These are phyloP conservation scores for Aspergillus alliaceus DNA, from an alignment of 2,329 filamentous ascomycete genomes.

Conservation along the genomic window DNA sequence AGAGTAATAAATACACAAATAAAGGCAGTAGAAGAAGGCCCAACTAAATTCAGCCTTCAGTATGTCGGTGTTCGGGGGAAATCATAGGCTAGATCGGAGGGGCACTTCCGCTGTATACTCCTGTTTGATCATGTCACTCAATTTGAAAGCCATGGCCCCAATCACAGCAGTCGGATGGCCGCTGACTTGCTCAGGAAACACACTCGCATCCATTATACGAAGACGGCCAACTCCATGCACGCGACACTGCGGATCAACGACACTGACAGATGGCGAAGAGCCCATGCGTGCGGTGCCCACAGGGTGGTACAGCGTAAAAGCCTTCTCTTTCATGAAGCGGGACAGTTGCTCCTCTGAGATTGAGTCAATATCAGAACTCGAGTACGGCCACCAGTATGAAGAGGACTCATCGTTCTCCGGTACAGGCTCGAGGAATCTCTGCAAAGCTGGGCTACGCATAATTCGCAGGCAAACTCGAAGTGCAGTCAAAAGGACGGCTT, in stretches of 20 bases:
- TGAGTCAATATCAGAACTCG: conserved; percentile 17
- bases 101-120: not conserved
- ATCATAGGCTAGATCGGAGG: not conserved
- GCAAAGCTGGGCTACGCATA: conserved; percentile 12
- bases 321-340: conserved; percentile 20
- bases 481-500: conserved; percentile 14
- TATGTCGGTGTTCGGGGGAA: too few species aligned
- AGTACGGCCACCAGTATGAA: conserved; percentile 22
- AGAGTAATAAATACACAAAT: too few species aligned
- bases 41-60: too few species aligned
- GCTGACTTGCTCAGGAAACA: conserved; percentile 23
- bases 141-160: not conserved
- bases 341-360: conserved; percentile 20
- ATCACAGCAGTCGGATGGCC: conserved; percentile 14
- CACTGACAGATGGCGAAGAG: conserved; percentile 5
- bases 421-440: conserved; percentile 14
- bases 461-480: conserved; percentile 18
- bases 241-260: conserved; percentile 20
- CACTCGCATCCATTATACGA: conserved; percentile 22
- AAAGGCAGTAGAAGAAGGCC: too few species aligned
- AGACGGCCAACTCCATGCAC: conserved; percentile 21
- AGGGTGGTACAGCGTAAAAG: conserved; percentile 22
- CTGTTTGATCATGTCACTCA: not conserved
- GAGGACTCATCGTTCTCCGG: conserved; percentile 16
- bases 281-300: conserved; percentile 24